These are phyloP conservation scores for Ceratocystis eucalypticola DNA, from an alignment of 2,329 filamentous ascomycete species.

Conservation along the genomic window DNA sequence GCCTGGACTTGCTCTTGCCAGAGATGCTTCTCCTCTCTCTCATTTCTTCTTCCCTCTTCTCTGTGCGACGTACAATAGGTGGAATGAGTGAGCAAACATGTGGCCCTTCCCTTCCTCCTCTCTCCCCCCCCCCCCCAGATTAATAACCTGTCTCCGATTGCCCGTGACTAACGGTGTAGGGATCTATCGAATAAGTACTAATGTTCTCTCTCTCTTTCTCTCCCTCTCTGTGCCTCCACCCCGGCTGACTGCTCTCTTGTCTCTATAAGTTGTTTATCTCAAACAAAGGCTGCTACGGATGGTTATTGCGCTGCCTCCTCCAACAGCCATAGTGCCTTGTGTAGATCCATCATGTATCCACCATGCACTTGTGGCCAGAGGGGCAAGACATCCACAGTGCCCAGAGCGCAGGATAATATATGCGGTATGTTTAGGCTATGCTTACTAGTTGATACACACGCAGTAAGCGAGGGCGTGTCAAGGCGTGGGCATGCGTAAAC, in stretches of 20 bases:
- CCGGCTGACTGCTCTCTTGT: background rate
- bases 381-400: background rate
- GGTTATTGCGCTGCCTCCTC: background rate
- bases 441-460: background rate
- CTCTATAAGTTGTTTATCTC: constrained; percentile 2
- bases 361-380: background rate
- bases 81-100: background rate
- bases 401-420: background rate
- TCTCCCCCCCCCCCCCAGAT: background rate
- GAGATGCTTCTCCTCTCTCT: background rate
- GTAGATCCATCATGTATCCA: background rate
- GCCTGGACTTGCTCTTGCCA: background rate
- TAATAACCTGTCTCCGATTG: background rate
- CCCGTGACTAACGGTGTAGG: background rate
- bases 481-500: too few species aligned
- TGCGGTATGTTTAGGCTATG: background rate
- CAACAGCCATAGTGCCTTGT: background rate
- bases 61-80: background rate
- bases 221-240: background rate
- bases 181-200: background rate
- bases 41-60: background rate
- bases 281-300: background rate
- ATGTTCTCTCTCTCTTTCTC: background rate
- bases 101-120: background rate
- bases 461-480: background rate